Conservation (phyloP, 805 yeast species). For the Cyberlindnera americana region DNA sequence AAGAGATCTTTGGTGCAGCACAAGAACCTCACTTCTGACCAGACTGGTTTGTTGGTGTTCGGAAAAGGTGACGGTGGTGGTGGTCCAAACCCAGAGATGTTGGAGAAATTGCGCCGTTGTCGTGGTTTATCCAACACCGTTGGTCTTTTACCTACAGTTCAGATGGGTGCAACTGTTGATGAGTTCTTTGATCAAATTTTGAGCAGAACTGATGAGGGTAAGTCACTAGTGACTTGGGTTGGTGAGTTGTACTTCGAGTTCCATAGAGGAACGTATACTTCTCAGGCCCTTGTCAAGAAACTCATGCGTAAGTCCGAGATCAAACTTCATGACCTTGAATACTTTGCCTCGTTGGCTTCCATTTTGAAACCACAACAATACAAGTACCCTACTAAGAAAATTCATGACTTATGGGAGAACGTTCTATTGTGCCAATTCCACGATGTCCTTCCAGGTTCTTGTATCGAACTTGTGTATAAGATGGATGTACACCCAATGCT, state of each 20-base stretch:
- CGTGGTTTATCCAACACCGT: conserved; percentile 82
- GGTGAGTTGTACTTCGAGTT: conserved; percentile 94
- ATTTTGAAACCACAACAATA: conserved; percentile 41
- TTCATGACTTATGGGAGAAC: conserved; percentile 81
- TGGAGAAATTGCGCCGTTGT: conserved; percentile 87
- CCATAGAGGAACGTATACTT: conserved; percentile 96
- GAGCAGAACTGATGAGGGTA: conserved; percentile 60
- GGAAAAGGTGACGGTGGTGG: conserved; percentile 99
- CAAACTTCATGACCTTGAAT: conserved; percentile 81
- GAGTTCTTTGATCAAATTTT: conserved; percentile 72
- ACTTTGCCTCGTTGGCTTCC: conserved; percentile 74
- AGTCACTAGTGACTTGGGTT: conserved; percentile 75
- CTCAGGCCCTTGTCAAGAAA: conserved; percentile 84
- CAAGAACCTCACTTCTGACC: conserved; percentile 76
- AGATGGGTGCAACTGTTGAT: conserved; percentile 68
- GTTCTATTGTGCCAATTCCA: conserved; percentile 91
- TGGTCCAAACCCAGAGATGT: conserved; percentile 92
- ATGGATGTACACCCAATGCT: conserved; percentile 85
- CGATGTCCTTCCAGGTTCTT: conserved; percentile 96
- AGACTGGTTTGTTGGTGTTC: conserved; percentile 74
- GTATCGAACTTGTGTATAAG: conserved; percentile 88
- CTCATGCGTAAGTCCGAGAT: conserved; percentile 75
- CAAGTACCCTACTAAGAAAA: conserved; percentile 65
- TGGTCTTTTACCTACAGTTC: conserved; percentile 77
- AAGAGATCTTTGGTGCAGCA: conserved; percentile 75